These are phyloP conservation scores for Pseudonectria foliicola DNA, from an alignment of 2,329 filamentous ascomycete species.

Conservation along the genomic window DNA sequence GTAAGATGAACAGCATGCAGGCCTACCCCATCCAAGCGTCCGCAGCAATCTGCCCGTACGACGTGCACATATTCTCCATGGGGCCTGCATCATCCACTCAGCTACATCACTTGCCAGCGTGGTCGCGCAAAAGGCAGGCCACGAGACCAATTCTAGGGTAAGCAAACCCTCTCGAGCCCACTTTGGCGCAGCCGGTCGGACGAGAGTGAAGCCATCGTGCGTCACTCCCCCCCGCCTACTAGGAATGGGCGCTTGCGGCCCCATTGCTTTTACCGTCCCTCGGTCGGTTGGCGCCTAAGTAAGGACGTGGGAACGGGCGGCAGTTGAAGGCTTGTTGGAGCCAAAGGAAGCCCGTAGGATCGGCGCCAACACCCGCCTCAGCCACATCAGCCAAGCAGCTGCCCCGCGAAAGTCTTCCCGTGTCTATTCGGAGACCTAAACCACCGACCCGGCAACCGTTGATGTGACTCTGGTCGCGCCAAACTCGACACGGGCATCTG, in stretches of 20 bases:
- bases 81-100: too few relatives aligned
- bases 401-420: too few relatives aligned
- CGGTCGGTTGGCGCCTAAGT: constrained; percentile 4
- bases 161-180: constrained; percentile 11
- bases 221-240: constrained; percentile 14
- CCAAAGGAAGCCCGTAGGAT: too few relatives aligned
- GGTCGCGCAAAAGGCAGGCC: too few relatives aligned
- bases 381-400: too few relatives aligned
- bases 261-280: constrained; percentile 8
- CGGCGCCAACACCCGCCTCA: too few relatives aligned
- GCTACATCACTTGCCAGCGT: too few relatives aligned
- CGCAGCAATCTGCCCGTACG: constrained; percentile 3
- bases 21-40: constrained; percentile 14
- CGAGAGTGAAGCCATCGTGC: constrained; percentile 15
- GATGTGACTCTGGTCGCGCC: background rate
- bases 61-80: too few relatives aligned
- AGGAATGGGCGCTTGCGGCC: constrained; percentile 14
- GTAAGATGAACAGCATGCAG: constrained; percentile 1
- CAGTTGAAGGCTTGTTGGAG: background rate
- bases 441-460: constrained; percentile 9
- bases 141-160: constrained; percentile 16
- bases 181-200: constrained; percentile 14
- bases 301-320: constrained; percentile 2
- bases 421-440: constrained; percentile 4
- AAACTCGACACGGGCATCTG: constrained; percentile 4